Percentiles rank a stretch among this genome's conserved stretches.
These are phyloP conservation scores for Fragaria nilgerrensis DNA, from an alignment of 306 rosid species.

Conservation along the genomic window DNA sequence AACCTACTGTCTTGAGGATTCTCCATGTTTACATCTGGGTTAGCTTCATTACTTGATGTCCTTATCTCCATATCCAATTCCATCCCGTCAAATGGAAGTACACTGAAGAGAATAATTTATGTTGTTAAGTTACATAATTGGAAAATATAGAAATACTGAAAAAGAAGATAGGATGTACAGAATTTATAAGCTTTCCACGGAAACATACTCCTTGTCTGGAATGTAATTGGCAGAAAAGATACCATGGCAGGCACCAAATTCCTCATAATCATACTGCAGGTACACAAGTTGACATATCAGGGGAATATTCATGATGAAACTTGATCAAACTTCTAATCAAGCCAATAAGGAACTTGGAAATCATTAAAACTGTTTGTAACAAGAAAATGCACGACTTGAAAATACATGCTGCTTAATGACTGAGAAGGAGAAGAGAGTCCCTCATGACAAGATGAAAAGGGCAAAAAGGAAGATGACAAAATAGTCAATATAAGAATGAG, in stretches of 20 bases:
- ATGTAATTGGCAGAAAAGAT: constrained; percentile 27
- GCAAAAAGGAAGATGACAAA: not conserved
- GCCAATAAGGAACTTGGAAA: not conserved
- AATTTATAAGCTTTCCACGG: constrained; percentile 15
- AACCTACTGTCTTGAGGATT: constrained; percentile 28
- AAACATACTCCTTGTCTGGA: constrained; percentile 53
- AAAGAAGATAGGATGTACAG: constrained; percentile 12
- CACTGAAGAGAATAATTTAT: constrained; percentile 39
- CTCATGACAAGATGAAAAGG: not conserved
- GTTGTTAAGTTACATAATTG: constrained; percentile 5
- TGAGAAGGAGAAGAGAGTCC: not conserved
- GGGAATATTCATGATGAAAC: constrained; percentile 4
- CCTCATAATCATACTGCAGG: constrained; percentile 56
- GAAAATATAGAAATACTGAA: constrained; percentile 1
- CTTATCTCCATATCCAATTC: constrained; percentile 39
- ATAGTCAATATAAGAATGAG: constrained; percentile 6
- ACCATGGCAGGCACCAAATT: constrained; percentile 34
- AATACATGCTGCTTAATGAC: not conserved
- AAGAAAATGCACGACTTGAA: not conserved
- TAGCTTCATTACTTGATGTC: constrained; percentile 23
- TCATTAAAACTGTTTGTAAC: not conserved
- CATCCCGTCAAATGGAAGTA: constrained; percentile 35
- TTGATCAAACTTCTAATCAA: not conserved
- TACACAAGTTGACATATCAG: constrained; percentile 20
- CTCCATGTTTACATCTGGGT: constrained; percentile 26